These are phyloP conservation scores for Triglochin maritima DNA, from an alignment of 106 monocot species.

Conservation along the genomic window DNA sequence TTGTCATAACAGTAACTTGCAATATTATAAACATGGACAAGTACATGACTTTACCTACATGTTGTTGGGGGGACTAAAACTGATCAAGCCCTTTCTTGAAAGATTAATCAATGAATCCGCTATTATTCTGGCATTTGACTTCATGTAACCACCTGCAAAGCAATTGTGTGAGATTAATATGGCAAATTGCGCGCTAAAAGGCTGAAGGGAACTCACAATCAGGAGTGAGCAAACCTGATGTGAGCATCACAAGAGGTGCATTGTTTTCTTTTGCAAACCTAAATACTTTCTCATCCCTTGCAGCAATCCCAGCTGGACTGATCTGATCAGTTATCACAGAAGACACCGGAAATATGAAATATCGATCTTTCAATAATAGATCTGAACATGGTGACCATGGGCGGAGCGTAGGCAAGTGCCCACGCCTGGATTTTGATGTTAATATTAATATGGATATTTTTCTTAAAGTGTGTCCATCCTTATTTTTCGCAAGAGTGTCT, in stretches of 20 bases:
- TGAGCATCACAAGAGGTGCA: conserved; percentile 82
- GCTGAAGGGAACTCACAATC: no score
- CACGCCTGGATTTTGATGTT: no score
- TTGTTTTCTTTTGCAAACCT: conserved; percentile 66
- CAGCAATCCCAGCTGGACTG: conserved; percentile 65
- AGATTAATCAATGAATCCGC: conserved; percentile 85
- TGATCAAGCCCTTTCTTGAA: conserved; percentile 54
- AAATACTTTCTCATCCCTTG: conserved; percentile 88
- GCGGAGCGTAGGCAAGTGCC: no score
- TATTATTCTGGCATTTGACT: conserved; percentile 81
- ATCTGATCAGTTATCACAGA: conserved; percentile 21
- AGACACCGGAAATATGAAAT: neutral
- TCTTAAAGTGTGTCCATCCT: no score
- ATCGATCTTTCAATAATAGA: neutral
- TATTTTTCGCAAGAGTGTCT: no score
- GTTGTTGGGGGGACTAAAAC: conserved; percentile 11
- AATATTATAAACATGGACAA: no score
- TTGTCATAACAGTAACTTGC: no score
- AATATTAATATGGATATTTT: no score
- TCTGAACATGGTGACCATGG: neutral
- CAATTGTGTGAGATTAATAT: neutral
- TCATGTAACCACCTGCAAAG: conserved; percentile 83
- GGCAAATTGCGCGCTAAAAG: no score
- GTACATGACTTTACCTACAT: no score
- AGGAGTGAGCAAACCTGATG: conserved; percentile 44